Percentiles rank a stretch among this genome's conserved stretches.
phyloP scores from a whole-genome alignment of 352 stramenopile species.

The Chrysophaeum taylorii region DNA sequence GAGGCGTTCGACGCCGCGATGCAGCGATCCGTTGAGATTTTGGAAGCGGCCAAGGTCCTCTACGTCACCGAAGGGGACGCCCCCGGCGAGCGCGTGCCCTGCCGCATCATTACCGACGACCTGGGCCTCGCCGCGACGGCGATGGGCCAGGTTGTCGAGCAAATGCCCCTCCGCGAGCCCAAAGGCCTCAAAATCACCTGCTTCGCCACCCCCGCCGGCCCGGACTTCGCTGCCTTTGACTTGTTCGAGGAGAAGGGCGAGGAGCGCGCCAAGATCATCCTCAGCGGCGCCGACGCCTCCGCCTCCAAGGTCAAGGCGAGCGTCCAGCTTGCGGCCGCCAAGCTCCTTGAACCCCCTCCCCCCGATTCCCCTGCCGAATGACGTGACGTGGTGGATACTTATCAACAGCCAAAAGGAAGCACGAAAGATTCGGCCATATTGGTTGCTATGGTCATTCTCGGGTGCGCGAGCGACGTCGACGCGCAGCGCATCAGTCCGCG shows the following conservation, averaged over 20 bases:
- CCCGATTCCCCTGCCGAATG: no score
- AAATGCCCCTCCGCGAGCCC: background rate
- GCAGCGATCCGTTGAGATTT: background rate
- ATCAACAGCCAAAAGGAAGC: no score
- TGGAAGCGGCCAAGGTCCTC: background rate
- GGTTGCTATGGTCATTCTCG: no score
- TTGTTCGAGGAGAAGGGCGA: background rate
- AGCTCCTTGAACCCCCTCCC: no score
- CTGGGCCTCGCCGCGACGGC: background rate
- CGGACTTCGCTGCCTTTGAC: background rate
- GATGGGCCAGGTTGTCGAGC: conserved; percentile 5
- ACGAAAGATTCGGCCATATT: no score
- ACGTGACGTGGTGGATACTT: no score
- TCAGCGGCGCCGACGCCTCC: background rate
- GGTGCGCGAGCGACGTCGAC: no score
- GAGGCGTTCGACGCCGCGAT: background rate
- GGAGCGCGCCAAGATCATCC: conserved; percentile 7
- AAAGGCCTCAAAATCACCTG: background rate
- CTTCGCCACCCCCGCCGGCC: background rate
- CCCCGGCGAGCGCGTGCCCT: background rate
- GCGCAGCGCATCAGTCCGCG: no score
- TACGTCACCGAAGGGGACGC: conserved; percentile 14
- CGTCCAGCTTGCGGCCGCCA: background rate
- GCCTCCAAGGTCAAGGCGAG: background rate
- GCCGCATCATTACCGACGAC: conserved; percentile 11